Conservation (phyloP, 768 basidiomycete species). For the Psilocybe cyanescens region DNA sequence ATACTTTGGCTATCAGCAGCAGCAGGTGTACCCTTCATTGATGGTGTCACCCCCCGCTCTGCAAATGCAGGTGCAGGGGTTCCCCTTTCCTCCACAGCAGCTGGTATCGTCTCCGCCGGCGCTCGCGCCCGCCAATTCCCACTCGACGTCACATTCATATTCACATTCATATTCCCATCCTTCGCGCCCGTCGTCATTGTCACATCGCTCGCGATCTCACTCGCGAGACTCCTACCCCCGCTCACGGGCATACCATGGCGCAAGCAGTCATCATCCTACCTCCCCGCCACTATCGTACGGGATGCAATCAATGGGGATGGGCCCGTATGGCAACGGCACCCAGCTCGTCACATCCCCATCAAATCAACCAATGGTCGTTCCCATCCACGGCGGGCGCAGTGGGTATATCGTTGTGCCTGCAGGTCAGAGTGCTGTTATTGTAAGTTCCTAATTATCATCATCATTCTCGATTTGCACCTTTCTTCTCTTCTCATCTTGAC, state of each 20-base stretch:
- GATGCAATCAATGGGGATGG: neutral
- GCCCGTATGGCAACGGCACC: neutral
- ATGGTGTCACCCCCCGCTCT: neutral
- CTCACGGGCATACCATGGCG: neutral
- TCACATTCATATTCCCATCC: neutral
- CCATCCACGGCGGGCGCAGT: neutral
- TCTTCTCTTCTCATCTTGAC: neutral
- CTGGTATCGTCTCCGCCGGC: neutral
- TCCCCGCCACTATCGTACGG: neutral
- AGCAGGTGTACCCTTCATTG: neutral
- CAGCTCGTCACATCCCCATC: neutral
- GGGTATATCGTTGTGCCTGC: neutral
- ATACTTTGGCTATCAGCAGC: neutral
- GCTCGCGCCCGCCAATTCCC: neutral
- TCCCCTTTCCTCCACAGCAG: neutral
- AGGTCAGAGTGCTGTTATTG: slow-evolving; percentile 2
- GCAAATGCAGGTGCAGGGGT: neutral
- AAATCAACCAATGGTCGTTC: neutral
- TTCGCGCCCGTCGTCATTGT: neutral
- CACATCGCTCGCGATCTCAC: neutral
- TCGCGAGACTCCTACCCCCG: neutral
- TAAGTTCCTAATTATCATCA: neutral
- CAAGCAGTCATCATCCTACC: neutral
- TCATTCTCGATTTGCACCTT: neutral
- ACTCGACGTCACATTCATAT: neutral